Evolutionary conservation across 2,329 filamentous ascomycete species (phyloP), one percentile per base, ranked within the genome.

Genomic region (Pseudogymnoascus sp.): DNA sequence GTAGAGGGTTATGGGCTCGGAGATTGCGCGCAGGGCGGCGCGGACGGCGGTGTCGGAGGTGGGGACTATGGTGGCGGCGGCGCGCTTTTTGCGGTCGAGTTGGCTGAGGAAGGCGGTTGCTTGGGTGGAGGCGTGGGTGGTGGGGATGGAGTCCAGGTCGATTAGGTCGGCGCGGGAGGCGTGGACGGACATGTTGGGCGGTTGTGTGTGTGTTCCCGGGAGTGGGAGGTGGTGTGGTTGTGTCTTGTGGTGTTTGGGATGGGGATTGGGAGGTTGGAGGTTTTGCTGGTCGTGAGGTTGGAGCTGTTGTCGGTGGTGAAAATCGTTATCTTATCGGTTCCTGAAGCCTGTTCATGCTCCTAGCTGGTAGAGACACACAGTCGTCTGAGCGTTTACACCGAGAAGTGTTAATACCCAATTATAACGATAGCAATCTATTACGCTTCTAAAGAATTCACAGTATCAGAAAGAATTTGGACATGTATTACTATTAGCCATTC

Each of bases 1-100:
- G 68, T 99, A 99, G 0, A 97, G 81, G 0, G 93, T 99, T 63
- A 97, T 86, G 10, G 94, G 94, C 73, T 99, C 90, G n/a, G 90
- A 91, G 67, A 96, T 82, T 70, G 94, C 89, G 67, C 94, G 86
- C 64, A 97, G 82, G 68, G 85, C 86, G 38, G 86, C 81, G 65
- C 92, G 89, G 59, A 99, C 92, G 70, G 90, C 86, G 66, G 84
- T 87, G 79, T 99, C 94, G 74, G 97, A 92, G 62, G 95, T 99
- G 0, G 93, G 94, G 3, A 99, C 94, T 11, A 90, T 88, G 69
- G 97, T 90, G 10, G 89, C 89, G 16, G 92, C 92, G 10, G 92
- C 92, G 71, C 91, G 84, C 71, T 92, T 86, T 76, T 96, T 97
- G 66, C 93, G 90, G 71, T 92, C 89, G 75, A 99, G 94, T 73